phyloP scores from a whole-genome alignment of 2,329 filamentous ascomycete genomes.

The Colletotrichum filicis region DNA sequence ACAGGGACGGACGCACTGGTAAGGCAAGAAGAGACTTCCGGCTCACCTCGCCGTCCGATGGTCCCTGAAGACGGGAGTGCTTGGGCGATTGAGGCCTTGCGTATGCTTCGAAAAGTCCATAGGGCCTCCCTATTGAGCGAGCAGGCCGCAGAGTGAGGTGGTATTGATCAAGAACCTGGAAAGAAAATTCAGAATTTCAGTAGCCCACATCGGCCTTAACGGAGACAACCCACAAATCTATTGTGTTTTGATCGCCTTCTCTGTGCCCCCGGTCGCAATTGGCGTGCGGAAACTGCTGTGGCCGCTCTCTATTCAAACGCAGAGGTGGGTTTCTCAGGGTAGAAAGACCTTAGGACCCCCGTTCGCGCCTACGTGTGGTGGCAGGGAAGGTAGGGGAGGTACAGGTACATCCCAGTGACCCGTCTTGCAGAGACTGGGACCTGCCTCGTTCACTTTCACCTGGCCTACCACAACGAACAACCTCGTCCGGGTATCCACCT shows the following conservation, averaged over 20 bases:
- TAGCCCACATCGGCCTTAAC: background rate
- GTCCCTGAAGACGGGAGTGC: background rate
- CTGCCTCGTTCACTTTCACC: background rate
- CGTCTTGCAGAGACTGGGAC: background rate
- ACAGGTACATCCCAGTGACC: constrained; percentile 24
- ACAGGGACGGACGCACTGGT: background rate
- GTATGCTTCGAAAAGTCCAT: no score
- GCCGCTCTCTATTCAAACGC: background rate
- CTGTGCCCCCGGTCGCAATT: background rate
- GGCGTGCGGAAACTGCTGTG: background rate
- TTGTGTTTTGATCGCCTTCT: background rate
- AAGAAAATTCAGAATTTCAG: background rate
- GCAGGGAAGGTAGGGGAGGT: constrained; percentile 3
- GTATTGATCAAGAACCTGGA: background rate
- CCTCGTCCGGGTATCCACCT: constrained; percentile 29
- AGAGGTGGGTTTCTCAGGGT: background rate
- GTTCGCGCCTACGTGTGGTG: background rate
- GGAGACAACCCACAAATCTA: background rate
- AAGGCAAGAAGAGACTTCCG: background rate
- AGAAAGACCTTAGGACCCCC: background rate
- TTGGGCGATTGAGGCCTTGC: background rate
- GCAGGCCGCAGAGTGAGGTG: background rate
- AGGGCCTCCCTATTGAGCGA: no score
- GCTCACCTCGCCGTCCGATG: background rate
- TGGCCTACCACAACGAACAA: constrained; percentile 14